Conservation (phyloP, 2,329 filamentous ascomycete species). For the Fusarium hostae region DNA sequence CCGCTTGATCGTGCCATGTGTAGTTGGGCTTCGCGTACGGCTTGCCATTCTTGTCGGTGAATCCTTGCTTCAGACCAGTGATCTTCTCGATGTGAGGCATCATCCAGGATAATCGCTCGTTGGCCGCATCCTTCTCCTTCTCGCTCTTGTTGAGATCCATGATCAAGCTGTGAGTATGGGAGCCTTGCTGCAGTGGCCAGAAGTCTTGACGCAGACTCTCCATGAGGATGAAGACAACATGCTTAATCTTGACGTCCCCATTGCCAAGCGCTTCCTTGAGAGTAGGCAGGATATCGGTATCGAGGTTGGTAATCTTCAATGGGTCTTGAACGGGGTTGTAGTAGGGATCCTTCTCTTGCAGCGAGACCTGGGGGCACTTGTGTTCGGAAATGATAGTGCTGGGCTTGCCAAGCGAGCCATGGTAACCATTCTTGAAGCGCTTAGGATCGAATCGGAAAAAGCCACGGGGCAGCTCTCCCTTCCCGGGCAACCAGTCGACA, state of each 20-base stretch:
- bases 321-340: slow-evolving; percentile 55
- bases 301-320: slow-evolving; percentile 54
- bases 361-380: slow-evolving; percentile 29
- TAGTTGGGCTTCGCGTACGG: slow-evolving; percentile 42
- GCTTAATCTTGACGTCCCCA: slow-evolving; percentile 53
- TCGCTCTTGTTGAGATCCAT: slow-evolving; percentile 34
- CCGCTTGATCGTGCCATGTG: slow-evolving; percentile 40
- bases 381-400: slow-evolving; percentile 3
- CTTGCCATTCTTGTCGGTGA: slow-evolving; percentile 41
- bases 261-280: slow-evolving; percentile 44
- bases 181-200: slow-evolving; percentile 56
- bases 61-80: slow-evolving; percentile 33
- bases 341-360: slow-evolving; percentile 44
- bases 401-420: slow-evolving; percentile 22
- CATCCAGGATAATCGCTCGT: slow-evolving; percentile 40
- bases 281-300: slow-evolving; percentile 47
- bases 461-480: slow-evolving; percentile 37
- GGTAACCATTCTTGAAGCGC: slow-evolving; percentile 39
- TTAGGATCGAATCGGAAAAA: slow-evolving; percentile 46
- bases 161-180: slow-evolving; percentile 51
- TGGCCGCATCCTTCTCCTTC: slow-evolving; percentile 46
- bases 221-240: slow-evolving; percentile 57
- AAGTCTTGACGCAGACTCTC: slow-evolving; percentile 59
- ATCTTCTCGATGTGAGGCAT: slow-evolving; percentile 41
- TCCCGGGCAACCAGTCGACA: slow-evolving; percentile 46